Evolutionary conservation across 176 grass and related monocot genomes (phyloP), one percentile per base, ranked within the genome.

Genomic region (Lolium rigidum): DNA sequence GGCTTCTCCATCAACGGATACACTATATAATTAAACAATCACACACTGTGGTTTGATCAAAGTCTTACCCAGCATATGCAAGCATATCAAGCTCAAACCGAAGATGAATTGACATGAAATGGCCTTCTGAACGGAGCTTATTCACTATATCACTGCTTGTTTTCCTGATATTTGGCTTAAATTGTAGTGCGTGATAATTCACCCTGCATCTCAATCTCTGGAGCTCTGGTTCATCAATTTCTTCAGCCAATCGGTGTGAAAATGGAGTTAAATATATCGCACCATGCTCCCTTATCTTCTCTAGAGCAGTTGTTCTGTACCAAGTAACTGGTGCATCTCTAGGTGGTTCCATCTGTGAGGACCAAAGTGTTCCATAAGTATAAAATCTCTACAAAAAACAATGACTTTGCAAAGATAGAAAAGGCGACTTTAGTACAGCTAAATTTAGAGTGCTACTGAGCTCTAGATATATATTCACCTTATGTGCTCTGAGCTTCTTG

Each of bases 61-160:
- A 66, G 70, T 50, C 26, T 26, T 84, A 99, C 97, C 94, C 97
- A 57, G 97, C 94, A 94, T 96, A 99, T 80, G 97, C 90, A 88
- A 99, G 94, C 97, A 99, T 99, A 89, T 99, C 97, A 92, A 99
- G 91, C 90, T 99, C 97, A 70, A 99, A 99, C 0, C 97, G 86
- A 89, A 99, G 94, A 88, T 99, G 97, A 89, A 99, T 99, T 71
- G 97, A 99, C 94, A 99, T 93, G 72, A 94, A 99, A 88, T 96
- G 94, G 24, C 94, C 97, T 88, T 94, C 74, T 22, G 86, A 72
- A 28, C 97, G 92, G 61, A 99, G 94, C 77, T 89, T 99, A 86
- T 90, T 92, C 77, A 99, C 92, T 86, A 96, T 99, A 52, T 96
- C 92, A 65, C 84, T 93, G 74, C 97, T 99, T 82, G 90, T 90